Base-by-base conservation (phyloP, 805 yeast species). In the Saturnispora quitensis region DNA sequence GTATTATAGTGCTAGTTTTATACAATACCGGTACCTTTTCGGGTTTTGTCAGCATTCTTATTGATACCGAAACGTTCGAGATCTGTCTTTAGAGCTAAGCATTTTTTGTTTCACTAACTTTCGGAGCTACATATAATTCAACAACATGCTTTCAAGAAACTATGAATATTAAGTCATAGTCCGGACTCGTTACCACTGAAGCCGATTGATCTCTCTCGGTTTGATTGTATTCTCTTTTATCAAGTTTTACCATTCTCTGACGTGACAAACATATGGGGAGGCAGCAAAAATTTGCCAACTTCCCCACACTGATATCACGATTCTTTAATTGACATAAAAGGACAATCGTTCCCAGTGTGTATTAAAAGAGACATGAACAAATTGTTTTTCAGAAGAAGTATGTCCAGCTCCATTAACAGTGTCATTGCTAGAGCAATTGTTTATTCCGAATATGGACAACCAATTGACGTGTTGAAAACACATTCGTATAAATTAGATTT, bases 401-500 rank as follows among this genome's bases (percentile, higher is more conserved):
- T 58, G 57, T 45, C 60, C 2, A 45, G 66, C 0, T 31, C 34
- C 10, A 9, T 20, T 17, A 38, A 17, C 8, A 18, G 42, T 38
- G 43, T 67, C 12, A 61, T 52, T 9, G 66, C 89, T 0, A 78
- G 77, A 58, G 86, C 93, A 8, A 80, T 86, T 38, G 76, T 84
- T 22, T 87, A 83, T 63, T 68, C 82, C 6, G 67, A 73, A 15
- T 83, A 86, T 61, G 95, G 96, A 18, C 82, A 77, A 40, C 88
- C 88, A 1, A 57, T 66, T 22, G 80, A 79, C 35, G 80, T 75
- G 3, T 68, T 82, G 50, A 69, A 69, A 47, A 71, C 81, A 17
- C 84, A 80, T 58, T 63, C 73, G 3, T 78, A 76, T 60, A 68
- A 74, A 36, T 69, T 82, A 47, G 77, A 74, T 46, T 17, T 50